Percentiles rank a stretch among this genome's conserved stretches.
phyloP scores from a whole-genome alignment of 2,329 filamentous ascomycete species.

The Colletotrichum musae region DNA sequence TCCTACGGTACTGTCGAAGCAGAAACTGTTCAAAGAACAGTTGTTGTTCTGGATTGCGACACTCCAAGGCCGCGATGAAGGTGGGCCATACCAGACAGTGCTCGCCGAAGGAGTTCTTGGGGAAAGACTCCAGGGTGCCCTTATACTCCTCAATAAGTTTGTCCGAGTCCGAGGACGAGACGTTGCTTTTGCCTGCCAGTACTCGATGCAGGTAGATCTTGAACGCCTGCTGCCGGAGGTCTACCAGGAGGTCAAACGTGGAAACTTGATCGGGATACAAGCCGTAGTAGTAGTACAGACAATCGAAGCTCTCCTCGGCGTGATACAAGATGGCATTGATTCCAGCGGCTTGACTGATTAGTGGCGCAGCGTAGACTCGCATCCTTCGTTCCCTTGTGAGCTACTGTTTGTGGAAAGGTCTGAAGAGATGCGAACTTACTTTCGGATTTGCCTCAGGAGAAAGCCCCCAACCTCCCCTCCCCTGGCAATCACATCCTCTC shows the following conservation, averaged over 20 bases:
- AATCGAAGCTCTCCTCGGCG: conserved; percentile 28
- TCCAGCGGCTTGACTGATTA: conserved; percentile 14
- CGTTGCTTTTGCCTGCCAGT: background rate
- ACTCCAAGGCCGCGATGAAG: conserved; percentile 29
- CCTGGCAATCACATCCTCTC: conserved; percentile 11
- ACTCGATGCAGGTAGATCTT: conserved; percentile 25
- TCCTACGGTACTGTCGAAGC: conserved; percentile 27
- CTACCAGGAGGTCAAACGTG: conserved; percentile 17
- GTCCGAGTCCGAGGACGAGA: background rate
- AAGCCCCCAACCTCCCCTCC: conserved; percentile 13
- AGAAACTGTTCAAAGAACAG: conserved; percentile 11
- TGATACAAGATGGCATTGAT: conserved; percentile 8
- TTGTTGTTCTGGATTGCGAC: conserved; percentile 21
- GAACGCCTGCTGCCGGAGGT: conserved; percentile 28
- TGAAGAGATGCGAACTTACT: conserved; percentile 6
- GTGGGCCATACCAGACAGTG: conserved; percentile 30
- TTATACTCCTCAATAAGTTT: conserved; percentile 6
- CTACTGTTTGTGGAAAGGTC: too few relatives aligned
- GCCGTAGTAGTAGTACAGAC: conserved; percentile 27
- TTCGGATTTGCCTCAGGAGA: conserved; percentile 25
- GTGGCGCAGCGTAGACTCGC: conserved; percentile 29
- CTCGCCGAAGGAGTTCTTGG: conserved; percentile 20
- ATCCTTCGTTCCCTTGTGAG: background rate
- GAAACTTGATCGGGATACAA: conserved; percentile 20
- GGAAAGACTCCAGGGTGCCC: conserved; percentile 5